Evolutionary conservation across 2,329 filamentous ascomycete genomes (phyloP).

Genomic region (Grosmannia clavigera): DNA sequence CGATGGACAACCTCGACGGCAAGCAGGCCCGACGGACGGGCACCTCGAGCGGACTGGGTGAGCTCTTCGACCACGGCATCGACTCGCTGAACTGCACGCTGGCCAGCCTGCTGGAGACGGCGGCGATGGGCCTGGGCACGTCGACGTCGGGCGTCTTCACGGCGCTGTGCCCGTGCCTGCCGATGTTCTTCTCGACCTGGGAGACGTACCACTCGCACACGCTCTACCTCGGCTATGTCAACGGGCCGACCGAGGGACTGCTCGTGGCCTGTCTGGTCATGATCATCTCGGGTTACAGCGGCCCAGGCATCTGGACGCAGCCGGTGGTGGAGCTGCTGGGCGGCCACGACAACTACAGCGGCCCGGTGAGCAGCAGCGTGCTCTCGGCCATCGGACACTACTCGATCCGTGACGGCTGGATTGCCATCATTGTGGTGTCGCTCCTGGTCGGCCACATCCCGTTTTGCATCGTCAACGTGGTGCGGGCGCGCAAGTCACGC

Average conservation of each 20-base stretch:
- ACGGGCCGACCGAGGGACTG: constrained; percentile 90
- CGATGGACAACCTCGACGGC: constrained; percentile 97
- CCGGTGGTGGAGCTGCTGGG: constrained; percentile 61
- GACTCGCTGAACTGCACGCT: constrained; percentile 96
- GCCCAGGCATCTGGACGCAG: constrained; percentile 74
- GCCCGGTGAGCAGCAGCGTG: constrained; percentile 31
- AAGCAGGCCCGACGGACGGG: constrained; percentile 94
- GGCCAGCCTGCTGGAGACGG: constrained; percentile 79
- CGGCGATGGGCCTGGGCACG: constrained; percentile 81
- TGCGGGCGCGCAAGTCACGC: constrained; percentile 57
- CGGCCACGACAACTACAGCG: constrained; percentile 19
- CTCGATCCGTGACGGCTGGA: constrained; percentile 81
- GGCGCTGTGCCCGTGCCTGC: constrained; percentile 76
- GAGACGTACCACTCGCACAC: constrained; percentile 99
- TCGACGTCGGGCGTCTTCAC: constrained; percentile 82
- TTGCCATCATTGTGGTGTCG: constrained; percentile 53
- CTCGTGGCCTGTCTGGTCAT: constrained; percentile 81
- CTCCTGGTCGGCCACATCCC: constrained; percentile 68
- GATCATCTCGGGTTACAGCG: constrained; percentile 75
- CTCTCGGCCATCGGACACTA: constrained; percentile 52
- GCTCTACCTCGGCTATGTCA: constrained; percentile 89
- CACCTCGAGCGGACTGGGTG: constrained; percentile 86
- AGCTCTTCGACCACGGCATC: constrained; percentile 97
- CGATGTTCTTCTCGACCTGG: constrained; percentile 99
- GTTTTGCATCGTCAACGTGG: constrained; percentile 79